Evolutionary conservation across 2,329 filamentous ascomycete species (phyloP).

Genomic region (Fusarium pseudoanthophilum): DNA sequence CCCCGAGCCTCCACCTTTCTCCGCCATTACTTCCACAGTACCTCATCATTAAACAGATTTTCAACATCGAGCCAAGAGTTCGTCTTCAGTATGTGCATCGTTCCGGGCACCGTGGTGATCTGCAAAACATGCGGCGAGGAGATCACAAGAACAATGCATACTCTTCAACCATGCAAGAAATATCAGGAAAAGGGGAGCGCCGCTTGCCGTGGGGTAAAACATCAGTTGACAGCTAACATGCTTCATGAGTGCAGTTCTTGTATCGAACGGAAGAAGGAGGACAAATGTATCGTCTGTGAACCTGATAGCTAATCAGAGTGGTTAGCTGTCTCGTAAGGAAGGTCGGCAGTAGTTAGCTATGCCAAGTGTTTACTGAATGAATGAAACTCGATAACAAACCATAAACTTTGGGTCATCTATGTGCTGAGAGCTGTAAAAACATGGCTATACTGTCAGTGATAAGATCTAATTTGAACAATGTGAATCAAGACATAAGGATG

Average conservation of each 20-base stretch:
- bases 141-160: not conserved
- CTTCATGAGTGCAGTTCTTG: not conserved
- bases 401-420: too few relatives aligned
- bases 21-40: too few relatives aligned
- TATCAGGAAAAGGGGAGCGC: not conserved
- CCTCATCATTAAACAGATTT: too few relatives aligned
- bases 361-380: too few relatives aligned
- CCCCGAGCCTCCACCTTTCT: too few relatives aligned
- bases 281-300: not conserved
- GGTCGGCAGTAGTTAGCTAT: not conserved
- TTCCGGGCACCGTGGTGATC: not conserved
- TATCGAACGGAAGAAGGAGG: not conserved
- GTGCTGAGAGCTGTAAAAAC: rapidly evolving
- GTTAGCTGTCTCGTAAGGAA: not conserved
- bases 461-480: not conserved
- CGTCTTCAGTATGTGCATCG: not conserved
- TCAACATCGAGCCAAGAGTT: rapidly evolving
- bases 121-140: not conserved
- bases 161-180: not conserved
- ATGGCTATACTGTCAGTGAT: not conserved
- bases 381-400: too few relatives aligned
- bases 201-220: not conserved
- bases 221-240: not conserved
- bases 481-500: rapidly evolving
- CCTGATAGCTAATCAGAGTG: rapidly evolving